Evolutionary conservation across 1,284 basidiomycete genomes (phyloP), one percentile per base, ranked within the genome.

Genomic region (Cutaneotrichosporon sp.): DNA sequence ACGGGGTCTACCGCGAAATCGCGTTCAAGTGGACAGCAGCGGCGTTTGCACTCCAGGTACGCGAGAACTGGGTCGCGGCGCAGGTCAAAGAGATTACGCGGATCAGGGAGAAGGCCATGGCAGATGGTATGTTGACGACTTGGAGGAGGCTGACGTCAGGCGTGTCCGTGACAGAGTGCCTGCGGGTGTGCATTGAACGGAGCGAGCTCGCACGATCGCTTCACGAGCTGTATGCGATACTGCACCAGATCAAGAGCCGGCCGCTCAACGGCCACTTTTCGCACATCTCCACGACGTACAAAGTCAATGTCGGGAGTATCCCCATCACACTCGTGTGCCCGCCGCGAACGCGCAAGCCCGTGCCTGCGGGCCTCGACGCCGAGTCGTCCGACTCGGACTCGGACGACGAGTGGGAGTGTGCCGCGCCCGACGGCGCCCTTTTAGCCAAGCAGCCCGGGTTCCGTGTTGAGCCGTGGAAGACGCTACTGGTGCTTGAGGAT

Each of bases 21-120:
- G 85, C 86, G 0, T 90, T 93, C 75, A 85, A 86, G 8, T 79
- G 91, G 58, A 88, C 90, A 2, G 92, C 91, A 2, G 89, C 91
- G 4, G 79, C 94, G 12, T 90, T 84, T 59, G 86, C 88, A 66
- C 85, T 91, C 63, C 89, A 96, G 75, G 85, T 90, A 8, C 72
- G 85, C 54, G 83, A 84, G 30, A 86, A 87, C 65, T 92, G 86
- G 72, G 86, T 93, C 4, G 88, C 88, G 59, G 73, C 72, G 36
- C 84, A 94, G 68, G 86, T 86, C 43, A 86, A 86, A 50, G 70
- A 75, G 14, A 77, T 94, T 3, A 80, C 82, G 17, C 69, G 80
- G 4, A 73, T 90, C 42, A 84, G 85, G 60, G 90, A 93, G 46
- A 80, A 80, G 8, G 67, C 62, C 18, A 62, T 72, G 17, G 54